Conservation (phyloP, 768 basidiomycete species). For the Cystobasidium onofrii region DNA sequence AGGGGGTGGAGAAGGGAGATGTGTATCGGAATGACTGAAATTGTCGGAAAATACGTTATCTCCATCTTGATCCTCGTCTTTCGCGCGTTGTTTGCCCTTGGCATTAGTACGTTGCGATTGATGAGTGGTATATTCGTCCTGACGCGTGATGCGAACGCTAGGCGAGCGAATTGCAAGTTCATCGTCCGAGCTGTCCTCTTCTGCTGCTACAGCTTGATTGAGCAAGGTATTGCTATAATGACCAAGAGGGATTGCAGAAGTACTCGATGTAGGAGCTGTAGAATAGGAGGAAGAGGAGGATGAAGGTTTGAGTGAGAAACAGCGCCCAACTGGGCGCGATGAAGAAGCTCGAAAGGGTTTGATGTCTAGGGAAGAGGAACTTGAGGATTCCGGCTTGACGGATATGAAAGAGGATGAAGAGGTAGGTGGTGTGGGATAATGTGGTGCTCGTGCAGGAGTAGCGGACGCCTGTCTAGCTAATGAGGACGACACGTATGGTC, state of each 20-base stretch:
- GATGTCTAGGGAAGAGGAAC: neutral
- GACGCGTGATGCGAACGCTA: neutral
- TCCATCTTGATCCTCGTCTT: neutral
- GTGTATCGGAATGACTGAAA: neutral
- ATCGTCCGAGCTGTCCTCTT: slow-evolving; percentile 18
- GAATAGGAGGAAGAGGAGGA: neutral
- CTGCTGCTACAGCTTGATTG: slow-evolving; percentile 16
- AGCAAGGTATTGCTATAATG: slow-evolving; percentile 8
- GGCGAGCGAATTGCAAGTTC: slow-evolving; percentile 14
- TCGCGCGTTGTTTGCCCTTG: neutral
- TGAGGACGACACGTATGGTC: neutral
- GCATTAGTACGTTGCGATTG: neutral
- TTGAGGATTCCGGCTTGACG: slow-evolving; percentile 5
- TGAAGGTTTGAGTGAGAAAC: slow-evolving; percentile 4
- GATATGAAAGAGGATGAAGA: neutral
- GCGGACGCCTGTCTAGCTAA: neutral
- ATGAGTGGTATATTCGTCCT: neutral
- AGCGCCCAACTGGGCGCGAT: neutral
- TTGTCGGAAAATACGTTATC: neutral
- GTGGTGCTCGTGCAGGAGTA: neutral
- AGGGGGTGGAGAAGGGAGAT: neutral
- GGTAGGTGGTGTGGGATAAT: neutral
- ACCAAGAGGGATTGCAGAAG: slow-evolving; percentile 11
- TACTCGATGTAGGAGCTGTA: neutral
- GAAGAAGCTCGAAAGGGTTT: neutral